Evolutionary conservation across 1,284 basidiomycete genomes (phyloP), one percentile per base, ranked within the genome.

Genomic region (Coniophora puteana): DNA sequence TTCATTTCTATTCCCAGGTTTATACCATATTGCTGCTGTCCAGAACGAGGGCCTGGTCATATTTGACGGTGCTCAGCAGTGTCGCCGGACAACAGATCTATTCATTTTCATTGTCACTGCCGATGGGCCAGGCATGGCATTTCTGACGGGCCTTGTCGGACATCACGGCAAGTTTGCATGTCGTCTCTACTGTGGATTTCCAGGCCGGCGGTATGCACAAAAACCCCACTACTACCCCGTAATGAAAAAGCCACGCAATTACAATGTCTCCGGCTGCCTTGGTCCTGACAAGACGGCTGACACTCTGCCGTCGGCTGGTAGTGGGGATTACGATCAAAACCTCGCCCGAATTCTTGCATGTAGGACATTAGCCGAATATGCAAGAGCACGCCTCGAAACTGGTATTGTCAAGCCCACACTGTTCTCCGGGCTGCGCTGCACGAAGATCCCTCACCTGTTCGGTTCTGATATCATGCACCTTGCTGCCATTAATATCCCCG

Each of bases 161-260:
- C 26, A 10, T 10, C 49, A 55, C 28, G 67, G 67, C 0, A 41
- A 40, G 1, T 35, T 51, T 17, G 63, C 58, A 0, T 72, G 70
- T 38, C 51, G 58, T 2, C 20, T 65, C 0, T 55, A 50, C 16
- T 71, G 68, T 45, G 24, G 38, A 3, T 47, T 61, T 21, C 49
- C 40, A 36, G 66, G 67, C 8, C 50, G 61, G 0, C 59, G 53
- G n/a, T n/a, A n/a, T n/a, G n/a, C n/a, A n/a, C n/a, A n/a, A n/a
- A 67, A 67, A 44, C 22, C 39, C 2, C 55, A 61, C 16, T 69
- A 71, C 44, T 69, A 59, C 48, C 53, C 63, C 0, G 62, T 51
- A 0, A 50, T 46, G 8, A 38, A 55, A 1, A 52, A 52, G 22
- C 65, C 65, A 4, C 17, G 37, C n/a, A 38, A 54, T 36, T 61